Percentiles rank a stretch among this genome's conserved stretches.
phyloP scores from a whole-genome alignment of 1,284 basidiomycete species.

The Cerioporus squamosus region DNA sequence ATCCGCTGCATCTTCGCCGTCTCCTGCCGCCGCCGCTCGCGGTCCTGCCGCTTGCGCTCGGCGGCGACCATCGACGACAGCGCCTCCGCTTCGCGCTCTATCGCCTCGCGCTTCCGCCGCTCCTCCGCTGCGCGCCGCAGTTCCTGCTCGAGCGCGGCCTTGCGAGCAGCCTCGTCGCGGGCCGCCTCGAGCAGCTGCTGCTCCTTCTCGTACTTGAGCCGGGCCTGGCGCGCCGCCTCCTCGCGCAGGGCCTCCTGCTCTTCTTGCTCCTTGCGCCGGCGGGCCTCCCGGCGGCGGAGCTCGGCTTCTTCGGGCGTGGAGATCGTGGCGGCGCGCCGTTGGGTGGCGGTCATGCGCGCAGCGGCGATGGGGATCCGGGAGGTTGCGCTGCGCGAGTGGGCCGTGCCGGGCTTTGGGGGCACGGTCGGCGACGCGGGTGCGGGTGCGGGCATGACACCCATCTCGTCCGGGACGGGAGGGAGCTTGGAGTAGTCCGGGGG shows the following conservation, averaged over 20 bases:
- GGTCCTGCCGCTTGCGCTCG: constrained; percentile 51
- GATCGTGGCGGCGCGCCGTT: constrained; percentile 19
- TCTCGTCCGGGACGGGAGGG: constrained; percentile 12
- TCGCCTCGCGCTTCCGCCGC: constrained; percentile 48
- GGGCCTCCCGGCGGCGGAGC: constrained; percentile 23
- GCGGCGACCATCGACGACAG: constrained; percentile 47
- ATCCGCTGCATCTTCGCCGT: constrained; percentile 59
- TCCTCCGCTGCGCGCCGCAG: constrained; percentile 51
- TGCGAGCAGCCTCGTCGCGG: constrained; percentile 55
- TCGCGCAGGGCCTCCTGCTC: constrained; percentile 51
- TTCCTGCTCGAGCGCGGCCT: constrained; percentile 51
- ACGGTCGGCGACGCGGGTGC: constrained; percentile 12
- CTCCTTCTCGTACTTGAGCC: constrained; percentile 50
- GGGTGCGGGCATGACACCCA: constrained; percentile 6
- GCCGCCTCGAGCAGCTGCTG: constrained; percentile 47
- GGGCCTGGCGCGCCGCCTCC: constrained; percentile 55
- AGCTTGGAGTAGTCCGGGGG: constrained; percentile 19
- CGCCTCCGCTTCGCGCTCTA: constrained; percentile 58
- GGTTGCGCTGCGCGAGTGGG: constrained; percentile 16
- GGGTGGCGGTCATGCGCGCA: constrained; percentile 6
- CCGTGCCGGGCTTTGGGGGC: constrained; percentile 10
- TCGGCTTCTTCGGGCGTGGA: constrained; percentile 29
- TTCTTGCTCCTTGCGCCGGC: constrained; percentile 43
- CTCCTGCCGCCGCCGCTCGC: constrained; percentile 56
- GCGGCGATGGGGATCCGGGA: constrained; percentile 28